phyloP scores from a whole-genome alignment of 2,329 filamentous ascomycete species.

The Trichoderma cornu-damae region DNA sequence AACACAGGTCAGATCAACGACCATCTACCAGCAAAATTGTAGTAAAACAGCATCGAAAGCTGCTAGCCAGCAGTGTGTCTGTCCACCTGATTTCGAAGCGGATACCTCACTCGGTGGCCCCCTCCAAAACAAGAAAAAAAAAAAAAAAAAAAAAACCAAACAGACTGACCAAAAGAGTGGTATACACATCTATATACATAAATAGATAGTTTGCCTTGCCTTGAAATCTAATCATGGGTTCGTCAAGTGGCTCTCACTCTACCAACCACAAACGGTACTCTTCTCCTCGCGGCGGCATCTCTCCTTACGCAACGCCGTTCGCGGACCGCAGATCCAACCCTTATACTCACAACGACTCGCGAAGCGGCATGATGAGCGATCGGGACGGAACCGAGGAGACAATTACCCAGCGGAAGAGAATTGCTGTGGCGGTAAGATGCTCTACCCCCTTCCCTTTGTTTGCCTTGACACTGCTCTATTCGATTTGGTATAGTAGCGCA shows the following conservation, averaged over 20 bases:
- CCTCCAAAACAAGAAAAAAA: too few species aligned
- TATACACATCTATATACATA: constrained; percentile 1
- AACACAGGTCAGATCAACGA: neutral
- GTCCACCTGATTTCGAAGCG: neutral
- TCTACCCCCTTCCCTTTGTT: neutral
- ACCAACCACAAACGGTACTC: constrained; percentile 20
- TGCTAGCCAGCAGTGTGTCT: neutral
- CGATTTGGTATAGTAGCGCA: too few species aligned
- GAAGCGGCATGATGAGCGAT: constrained; percentile 19
- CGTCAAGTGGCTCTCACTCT: constrained; percentile 20
- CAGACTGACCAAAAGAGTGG: neutral
- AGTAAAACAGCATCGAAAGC: neutral
- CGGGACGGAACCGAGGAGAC: constrained; percentile 31
- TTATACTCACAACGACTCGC: constrained; percentile 15
- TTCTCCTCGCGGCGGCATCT: constrained; percentile 16
- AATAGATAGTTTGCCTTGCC: neutral
- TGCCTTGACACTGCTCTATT: too few species aligned
- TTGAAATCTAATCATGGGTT: constrained; percentile 20
- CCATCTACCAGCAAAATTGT: neutral
- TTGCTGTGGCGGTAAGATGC: constrained; percentile 52
- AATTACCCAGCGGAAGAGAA: constrained; percentile 50
- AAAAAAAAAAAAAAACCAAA: neutral
- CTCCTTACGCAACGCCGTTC: constrained; percentile 21
- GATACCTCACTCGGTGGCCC: neutral
- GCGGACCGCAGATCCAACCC: constrained; percentile 19